phyloP scores from a whole-genome alignment of 129 eudicot genomes.

The Helianthus annuus region HanXRQr2.0-SUNRISE NC_035441.2:50373391-50373890 shows the following conservation, averaged over 20 bases:
- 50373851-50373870: not conserved
- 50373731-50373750: not conserved
- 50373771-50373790: not conserved
- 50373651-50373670: slow-evolving; percentile 8
- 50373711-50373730: slow-evolving; percentile 7
- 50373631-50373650: slow-evolving; percentile 40
- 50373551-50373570: slow-evolving; percentile 7
- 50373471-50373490: slow-evolving; percentile 69
- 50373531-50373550: slow-evolving; percentile 9
- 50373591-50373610: slow-evolving; percentile 26
- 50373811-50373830: not conserved
- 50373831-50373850: not conserved
- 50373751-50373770: not conserved
- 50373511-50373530: slow-evolving; percentile 59
- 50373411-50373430: slow-evolving; percentile 30
- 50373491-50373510: slow-evolving; percentile 46
- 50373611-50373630: slow-evolving; percentile 61
- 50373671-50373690: not conserved
- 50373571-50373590: slow-evolving; percentile 5
- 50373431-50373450: slow-evolving; percentile 48
- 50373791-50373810: not conserved
- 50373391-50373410: not conserved
- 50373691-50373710: slow-evolving; percentile 3
- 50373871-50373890: not conserved
- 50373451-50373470: slow-evolving; percentile 36